Base-by-base conservation (phyloP, 345 rosid genomes). In the Eucalyptus pauciflora region DNA sequence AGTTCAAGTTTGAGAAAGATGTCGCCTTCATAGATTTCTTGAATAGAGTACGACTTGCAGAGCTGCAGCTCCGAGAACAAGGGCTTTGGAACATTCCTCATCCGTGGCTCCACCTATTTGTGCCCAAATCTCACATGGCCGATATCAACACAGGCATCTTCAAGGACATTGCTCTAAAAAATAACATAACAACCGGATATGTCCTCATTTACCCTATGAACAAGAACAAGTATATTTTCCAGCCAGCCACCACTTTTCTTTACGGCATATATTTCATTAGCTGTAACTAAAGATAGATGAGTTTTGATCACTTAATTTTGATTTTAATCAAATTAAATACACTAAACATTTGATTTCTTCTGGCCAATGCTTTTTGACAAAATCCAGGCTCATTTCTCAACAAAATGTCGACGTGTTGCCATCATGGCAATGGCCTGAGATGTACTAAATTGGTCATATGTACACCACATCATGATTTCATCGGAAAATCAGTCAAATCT, bases 71-170 rank as follows among this genome's bases (percentile, higher is more conserved):
- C 88, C 92, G 71, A 29, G 85, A 92, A 13, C 89, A 69, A 46
- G 92, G 92, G 27, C 86, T 90, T 7, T 93, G 93, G 94, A 90
- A 93, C 18, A 92, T 93, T 89, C 92, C 93, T 71, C 94, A 93
- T 86, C 94, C 94, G 18, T 93, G 94, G 94, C 90, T 93, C 17
- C 89, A 93, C 51, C 80, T 93, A 3, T 93, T 93, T 33, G 43
- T 93, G 17, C 94, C 94, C 10, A 89, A 85, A 89, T 93, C 94
- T 87, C 89, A 89, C 3, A 91, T 93, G 20, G 43, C 86, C n/a
- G 91, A 92, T 64, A 89, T 93, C 90, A 79, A 92, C 60, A 86
- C 89, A 2, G 93, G 92, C n/a, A 94, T 91, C 86, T 89, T 93
- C 89, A 86, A 52, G 58, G 89, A 91, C 90, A 89, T 93, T 86